Percentiles rank a stretch among this genome's conserved stretches.
Conservation (phyloP, 2,329 filamentous ascomycete species). For the Remersonia thermophila region DNA sequence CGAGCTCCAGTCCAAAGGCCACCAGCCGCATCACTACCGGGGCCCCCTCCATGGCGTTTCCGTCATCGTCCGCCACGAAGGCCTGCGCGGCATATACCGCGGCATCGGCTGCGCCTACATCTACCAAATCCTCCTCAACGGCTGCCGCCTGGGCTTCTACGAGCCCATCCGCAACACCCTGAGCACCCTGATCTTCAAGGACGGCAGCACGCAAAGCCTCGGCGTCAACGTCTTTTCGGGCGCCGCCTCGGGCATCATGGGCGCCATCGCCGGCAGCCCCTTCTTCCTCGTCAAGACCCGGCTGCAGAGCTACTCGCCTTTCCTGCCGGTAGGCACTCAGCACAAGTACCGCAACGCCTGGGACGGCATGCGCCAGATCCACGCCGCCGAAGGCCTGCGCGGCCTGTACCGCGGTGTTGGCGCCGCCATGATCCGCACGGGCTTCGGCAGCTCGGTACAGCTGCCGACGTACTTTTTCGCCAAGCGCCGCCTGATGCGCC, state of each 20-base stretch:
- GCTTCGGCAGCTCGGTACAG: conserved; percentile 91
- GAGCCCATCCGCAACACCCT: conserved; percentile 74
- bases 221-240: conserved; percentile 90
- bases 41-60: conserved; percentile 84
- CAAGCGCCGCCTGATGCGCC: conserved; percentile 70
- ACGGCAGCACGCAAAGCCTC: conserved; percentile 67
- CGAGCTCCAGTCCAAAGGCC: conserved; percentile 76
- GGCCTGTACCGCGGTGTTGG: conserved; percentile 85
- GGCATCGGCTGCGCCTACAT: conserved; percentile 87
- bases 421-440: conserved; percentile 90
- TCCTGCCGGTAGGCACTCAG: conserved; percentile 91
- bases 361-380: conserved; percentile 75
- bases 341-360: conserved; percentile 78
- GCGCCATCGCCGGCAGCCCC: conserved; percentile 83
- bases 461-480: conserved; percentile 97
- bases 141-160: conserved; percentile 94
- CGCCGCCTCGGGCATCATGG: conserved; percentile 77
- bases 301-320: conserved; percentile 85
- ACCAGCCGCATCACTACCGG: conserved; percentile 77
- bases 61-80: conserved; percentile 86
- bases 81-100: conserved; percentile 70
- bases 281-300: conserved; percentile 98
- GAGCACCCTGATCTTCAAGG: conserved; percentile 56
- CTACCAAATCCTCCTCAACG: conserved; percentile 93
- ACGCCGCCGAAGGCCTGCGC: conserved; percentile 58